Evolutionary conservation across 345 rosid species (phyloP).

Genomic region (Salix brachista): DNA sequence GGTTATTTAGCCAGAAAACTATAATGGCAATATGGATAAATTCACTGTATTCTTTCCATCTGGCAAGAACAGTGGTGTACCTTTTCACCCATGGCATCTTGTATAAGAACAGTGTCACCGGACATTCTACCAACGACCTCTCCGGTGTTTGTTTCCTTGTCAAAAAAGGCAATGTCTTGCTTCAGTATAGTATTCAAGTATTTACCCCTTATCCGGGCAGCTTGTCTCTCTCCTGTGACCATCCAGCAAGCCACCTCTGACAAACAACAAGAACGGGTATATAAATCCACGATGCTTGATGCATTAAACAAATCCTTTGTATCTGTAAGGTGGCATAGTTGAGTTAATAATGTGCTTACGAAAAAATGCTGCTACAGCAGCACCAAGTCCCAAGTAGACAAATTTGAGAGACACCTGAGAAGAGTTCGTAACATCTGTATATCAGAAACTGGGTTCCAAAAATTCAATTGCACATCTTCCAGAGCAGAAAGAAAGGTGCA

Average conservation of each 20-base stretch:
- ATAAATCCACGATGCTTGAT: background rate
- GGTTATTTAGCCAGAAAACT: background rate
- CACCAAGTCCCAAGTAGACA: constrained; percentile 72
- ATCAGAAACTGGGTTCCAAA: background rate
- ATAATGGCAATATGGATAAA: background rate
- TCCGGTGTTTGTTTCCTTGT: constrained; percentile 72
- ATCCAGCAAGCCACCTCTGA: constrained; percentile 88
- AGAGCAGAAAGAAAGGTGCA: background rate
- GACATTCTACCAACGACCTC: constrained; percentile 97
- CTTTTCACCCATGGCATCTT: constrained; percentile 97
- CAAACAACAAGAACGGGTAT: constrained; percentile 13
- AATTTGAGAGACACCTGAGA: constrained; percentile 64
- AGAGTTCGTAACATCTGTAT: background rate
- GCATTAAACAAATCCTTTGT: background rate
- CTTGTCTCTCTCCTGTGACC: constrained; percentile 86
- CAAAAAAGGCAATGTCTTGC: constrained; percentile 81
- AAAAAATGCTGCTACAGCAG: constrained; percentile 58
- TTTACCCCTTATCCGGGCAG: constrained; percentile 59
- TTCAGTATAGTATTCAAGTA: constrained; percentile 73
- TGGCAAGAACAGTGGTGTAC: constrained; percentile 24
- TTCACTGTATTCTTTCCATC: background rate
- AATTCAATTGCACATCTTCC: background rate
- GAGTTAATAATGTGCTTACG: constrained; percentile 46
- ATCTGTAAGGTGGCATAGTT: background rate
- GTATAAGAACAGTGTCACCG: constrained; percentile 88